Evolutionary conservation across 2,329 filamentous ascomycete genomes (phyloP).

Genomic region (Simplicillium sp.): DNA sequence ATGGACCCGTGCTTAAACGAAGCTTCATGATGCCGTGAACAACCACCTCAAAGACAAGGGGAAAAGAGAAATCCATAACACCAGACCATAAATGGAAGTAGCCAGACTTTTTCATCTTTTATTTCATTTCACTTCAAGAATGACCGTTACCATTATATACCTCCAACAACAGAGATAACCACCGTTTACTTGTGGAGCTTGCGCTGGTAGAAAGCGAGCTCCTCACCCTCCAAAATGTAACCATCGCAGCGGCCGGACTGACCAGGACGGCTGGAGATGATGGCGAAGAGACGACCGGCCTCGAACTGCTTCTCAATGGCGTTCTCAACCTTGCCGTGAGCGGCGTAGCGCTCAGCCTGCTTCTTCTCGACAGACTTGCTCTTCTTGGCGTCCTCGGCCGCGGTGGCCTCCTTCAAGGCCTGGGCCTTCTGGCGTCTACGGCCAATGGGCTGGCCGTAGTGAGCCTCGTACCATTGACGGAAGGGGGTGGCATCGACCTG

Average conservation of each 20-base stretch:
- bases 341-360: constrained; percentile 79
- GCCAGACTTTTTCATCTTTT: constrained; percentile 5
- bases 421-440: constrained; percentile 84
- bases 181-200: constrained; percentile 89
- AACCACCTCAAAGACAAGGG: constrained; percentile 17
- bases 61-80: constrained; percentile 27
- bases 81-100: constrained; percentile 18
- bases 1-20: constrained; percentile 26
- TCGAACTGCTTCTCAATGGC: constrained; percentile 98
- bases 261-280: constrained; percentile 85
- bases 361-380: constrained; percentile 93
- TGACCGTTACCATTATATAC: constrained; percentile 1
- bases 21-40: constrained; percentile 23
- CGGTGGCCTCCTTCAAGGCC: constrained; percentile 47
- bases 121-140: constrained; percentile 4
- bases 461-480: constrained; percentile 99
- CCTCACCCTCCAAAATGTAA: constrained; percentile 98
- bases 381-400: constrained; percentile 74
- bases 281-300: constrained; percentile 93
- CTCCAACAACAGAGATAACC: constrained; percentile 8
- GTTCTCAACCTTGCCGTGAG: constrained; percentile 82
- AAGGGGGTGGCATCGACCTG: constrained; percentile 98
- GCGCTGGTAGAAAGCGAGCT: constrained; percentile 99
- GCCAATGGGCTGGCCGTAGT: constrained; percentile 89
- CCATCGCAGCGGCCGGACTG: constrained; percentile 96